Base-by-base conservation (phyloP, 306 rosid species). In the Inga leiocalycina region DNA sequence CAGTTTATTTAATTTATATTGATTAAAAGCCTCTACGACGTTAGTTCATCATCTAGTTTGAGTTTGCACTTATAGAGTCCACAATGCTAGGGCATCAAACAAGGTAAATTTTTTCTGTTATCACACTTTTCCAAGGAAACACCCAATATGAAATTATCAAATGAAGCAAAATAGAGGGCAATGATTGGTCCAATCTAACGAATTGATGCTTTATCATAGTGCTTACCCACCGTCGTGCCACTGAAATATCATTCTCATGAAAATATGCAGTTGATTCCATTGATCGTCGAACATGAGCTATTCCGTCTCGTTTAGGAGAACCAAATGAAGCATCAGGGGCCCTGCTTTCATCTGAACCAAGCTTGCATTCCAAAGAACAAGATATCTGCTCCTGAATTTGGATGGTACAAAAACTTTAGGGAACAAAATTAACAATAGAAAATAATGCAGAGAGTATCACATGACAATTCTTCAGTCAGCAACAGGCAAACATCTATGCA, bases 181-280 rank as follows among this genome's bases (percentile, higher is more conserved):
- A 76, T 24, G 76, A 65, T 46, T 37, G 39, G 19, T 82, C 84
- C 64, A 74, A 83, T 76, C 66, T 52, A 85, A 78, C 46, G 41
- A 86, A 88, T 80, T 62, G 71, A 84, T 80, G 88, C 87, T 64
- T 80, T 62, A 87, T 81, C 54, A 74, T 79, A 83, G 91, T 94
- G 97, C 99, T 96, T 96, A 92, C 99, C 99, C 97, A 96, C 99
- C 99, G 95, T 94, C 95, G 92, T 87, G 99, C 99, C 86, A 70
- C 64, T 78, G 76, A 88, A 88, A 96, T 54, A 85, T 91, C 82
- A 81, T 94, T 96, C 84, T 91, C 95, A 71, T 70, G 14, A 88
- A 90, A 96, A 81, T 96, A 96, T 61, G 86, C 82, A 34, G 97
- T 32, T 11, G 99, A 96, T 86, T 94, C 99, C 99, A 96, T 96